Conservation (phyloP, 2,329 filamentous ascomycete genomes). For the Monosporascus sp. region DNA sequence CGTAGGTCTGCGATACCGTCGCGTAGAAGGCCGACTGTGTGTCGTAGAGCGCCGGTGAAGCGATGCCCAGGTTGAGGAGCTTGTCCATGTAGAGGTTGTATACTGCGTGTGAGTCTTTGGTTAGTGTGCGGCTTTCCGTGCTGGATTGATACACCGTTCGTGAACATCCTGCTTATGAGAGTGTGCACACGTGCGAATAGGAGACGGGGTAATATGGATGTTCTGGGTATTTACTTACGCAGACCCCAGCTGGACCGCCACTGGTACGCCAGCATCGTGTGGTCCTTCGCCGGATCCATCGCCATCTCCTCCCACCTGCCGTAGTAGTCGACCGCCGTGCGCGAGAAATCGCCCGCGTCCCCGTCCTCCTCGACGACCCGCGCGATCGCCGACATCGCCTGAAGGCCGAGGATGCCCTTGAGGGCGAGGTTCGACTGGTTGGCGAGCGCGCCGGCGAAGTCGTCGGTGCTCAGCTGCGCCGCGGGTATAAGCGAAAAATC, state of each 20-base stretch:
- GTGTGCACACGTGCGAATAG: neutral
- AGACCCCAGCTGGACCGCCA: constrained; percentile 21
- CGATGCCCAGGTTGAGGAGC: constrained; percentile 29
- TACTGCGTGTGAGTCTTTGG: neutral
- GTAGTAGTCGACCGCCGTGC: constrained; percentile 34
- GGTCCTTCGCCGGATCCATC: constrained; percentile 16
- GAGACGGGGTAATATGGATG: neutral
- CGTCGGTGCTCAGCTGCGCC: constrained; percentile 68
- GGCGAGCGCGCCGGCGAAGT: constrained; percentile 66
- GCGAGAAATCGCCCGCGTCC: constrained; percentile 55
- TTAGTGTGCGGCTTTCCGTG: neutral
- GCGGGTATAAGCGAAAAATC: constrained; percentile 62
- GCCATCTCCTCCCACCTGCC: constrained; percentile 17
- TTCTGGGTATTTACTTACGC: neutral
- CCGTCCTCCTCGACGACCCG: constrained; percentile 48
- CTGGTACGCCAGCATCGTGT: constrained; percentile 24
- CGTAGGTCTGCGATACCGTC: constrained; percentile 62
- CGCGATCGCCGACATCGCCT: constrained; percentile 62
- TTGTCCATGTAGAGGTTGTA: constrained; percentile 26
- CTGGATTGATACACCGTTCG: neutral
- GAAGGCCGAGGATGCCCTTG: constrained; percentile 74
- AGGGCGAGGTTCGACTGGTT: constrained; percentile 71
- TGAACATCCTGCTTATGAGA: neutral
- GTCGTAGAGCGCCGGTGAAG: constrained; percentile 19
- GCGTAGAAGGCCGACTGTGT: constrained; percentile 29